Evolutionary conservation across 2,329 filamentous ascomycete species (phyloP), one percentile per base, ranked within the genome.

Genomic region (Fusarium concolor): DNA sequence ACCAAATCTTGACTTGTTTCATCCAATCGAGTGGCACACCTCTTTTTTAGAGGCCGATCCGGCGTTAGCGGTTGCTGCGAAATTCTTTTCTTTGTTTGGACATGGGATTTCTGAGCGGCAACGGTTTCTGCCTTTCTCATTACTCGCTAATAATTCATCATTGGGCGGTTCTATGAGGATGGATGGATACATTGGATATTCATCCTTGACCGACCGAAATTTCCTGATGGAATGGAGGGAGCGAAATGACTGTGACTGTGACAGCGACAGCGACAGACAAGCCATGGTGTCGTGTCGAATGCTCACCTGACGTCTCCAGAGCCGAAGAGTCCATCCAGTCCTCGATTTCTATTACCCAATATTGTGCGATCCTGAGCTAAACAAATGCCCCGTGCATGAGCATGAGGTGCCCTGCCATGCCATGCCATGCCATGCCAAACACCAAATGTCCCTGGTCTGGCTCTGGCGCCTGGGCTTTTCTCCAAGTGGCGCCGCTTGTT

Each of bases 341-440:
- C 76, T 77, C 75, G 75, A 78, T 84, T 84, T 84, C 73, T 72
- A 84, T 84, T 84, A 84, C 82, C 75, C 80, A 84, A 84, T 83
- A 70, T 71, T 75, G 71, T 68, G 70, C 71, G 69, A 68, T 71
- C 67, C 68, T 71, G 68, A 75, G 74, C 75, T 75, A 77, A 76
- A 58, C 52, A 58, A 47, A 54, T 76, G 71, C 64, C 67, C 70
- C 57, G 72, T 70, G 64, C 71, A 71, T 74, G 63, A 51, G 46
- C 20, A 39, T 50, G 44, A 38, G 31, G 43, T 54, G 51, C 72
- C 29, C 29, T 31, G 29, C 29, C 29, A 31, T 31, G 29, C 29
- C 26, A 26, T 26, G 24, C 24, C 24, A 26, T 26, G 9, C 26
- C 26, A 26, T 26, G 26, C 7, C 67, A 73, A 71, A 61, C 62